Base-by-base conservation (phyloP, 768 basidiomycete genomes). In the Lactifluus volemus region DNA sequence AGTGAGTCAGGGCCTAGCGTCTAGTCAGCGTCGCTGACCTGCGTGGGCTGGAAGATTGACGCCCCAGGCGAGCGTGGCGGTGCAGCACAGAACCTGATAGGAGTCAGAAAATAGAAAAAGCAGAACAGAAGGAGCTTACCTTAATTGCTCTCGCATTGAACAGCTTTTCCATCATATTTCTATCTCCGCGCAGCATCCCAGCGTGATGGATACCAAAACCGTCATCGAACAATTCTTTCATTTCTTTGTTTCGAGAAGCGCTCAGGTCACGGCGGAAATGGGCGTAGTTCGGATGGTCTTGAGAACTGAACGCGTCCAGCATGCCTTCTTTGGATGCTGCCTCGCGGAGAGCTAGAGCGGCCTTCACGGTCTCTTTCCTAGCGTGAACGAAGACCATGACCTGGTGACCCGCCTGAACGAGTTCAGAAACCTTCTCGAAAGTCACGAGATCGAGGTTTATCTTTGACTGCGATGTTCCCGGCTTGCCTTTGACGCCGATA, bases 311-410 rank as follows among this genome's bases (percentile, higher is more conserved):
- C 45, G 89, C 81, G 36, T 89, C 90, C 14, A 80, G 68, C 50
- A 78, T 79, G 2, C 88, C 90, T 61, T 97, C 91, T 15, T 77
- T 70, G 4, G 81, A 64, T 4, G 92, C 85, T 59, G 86, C 78
- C 63, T 98, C 97, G 59, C 84, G 84, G 29, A 99, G 78, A 10
- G 80, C 82, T 68, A 84, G 76, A 0, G 95, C 95, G 0, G 90
- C 83, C 70, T 96, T 97, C 55, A 98, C 97, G 0, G 97, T 99
- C 70, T 98, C 97, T 75, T 97, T 98, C 34, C 97, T 82, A 14
- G 97, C 92, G 72, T 99, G 97, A 9, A 99, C 97, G 68, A 99
- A 99, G 0, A 99, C 95, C 95, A 99, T 98, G 62, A 97, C 93
- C 72, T 98, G 97, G 74, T 99, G 97, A 3, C 95, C 97, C 67